A percentile compares a stretch with the other conserved stretches of the same genome.
Evolutionary conservation across 148 eudicot genomes (phyloP).

Genomic region (Rhododendron griersonianum): DNA sequence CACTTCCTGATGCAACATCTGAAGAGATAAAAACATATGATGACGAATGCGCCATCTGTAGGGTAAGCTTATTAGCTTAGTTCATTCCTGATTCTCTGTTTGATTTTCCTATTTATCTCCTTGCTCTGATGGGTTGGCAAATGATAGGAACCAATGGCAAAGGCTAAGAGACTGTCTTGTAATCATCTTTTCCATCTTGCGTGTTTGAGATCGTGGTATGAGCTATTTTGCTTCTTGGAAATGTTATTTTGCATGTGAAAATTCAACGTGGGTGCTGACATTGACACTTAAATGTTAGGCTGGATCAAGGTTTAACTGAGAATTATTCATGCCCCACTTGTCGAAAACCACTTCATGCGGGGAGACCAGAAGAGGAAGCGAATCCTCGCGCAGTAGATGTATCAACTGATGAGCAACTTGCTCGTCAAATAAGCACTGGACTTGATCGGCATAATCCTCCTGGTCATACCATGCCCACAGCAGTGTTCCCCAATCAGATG

Average conservation of each 20-base stretch:
- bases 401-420: slow-evolving; percentile 84
- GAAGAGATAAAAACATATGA: slow-evolving; percentile 83
- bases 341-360: slow-evolving; percentile 88
- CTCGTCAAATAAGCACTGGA: slow-evolving; percentile 70
- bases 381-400: slow-evolving; percentile 37
- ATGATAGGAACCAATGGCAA: slow-evolving; percentile 97
- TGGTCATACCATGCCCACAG: slow-evolving; percentile 40
- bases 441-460: slow-evolving; percentile 50
- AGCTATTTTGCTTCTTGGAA: not conserved
- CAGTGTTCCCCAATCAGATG: slow-evolving; percentile 49
- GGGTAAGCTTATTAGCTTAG: slow-evolving; percentile 45
- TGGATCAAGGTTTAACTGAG: slow-evolving; percentile 85
- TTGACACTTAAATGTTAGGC: slow-evolving; percentile 42
- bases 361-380: slow-evolving; percentile 53
- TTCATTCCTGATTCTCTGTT: slow-evolving; percentile 2
- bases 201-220: slow-evolving; percentile 95
- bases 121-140: slow-evolving; percentile 10
- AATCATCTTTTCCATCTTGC: slow-evolving; percentile 94
- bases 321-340: slow-evolving; percentile 96
- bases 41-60: slow-evolving; percentile 97
- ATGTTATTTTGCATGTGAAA: slow-evolving; percentile 5
- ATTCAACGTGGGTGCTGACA: slow-evolving; percentile 5
- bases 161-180: slow-evolving; percentile 92
- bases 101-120: not conserved
- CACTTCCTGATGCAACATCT: slow-evolving; percentile 93